Percentiles rank a stretch among this genome's conserved stretches.
Conservation (phyloP, 208 protist species). For the Wallacemonas collosoma region DNA sequence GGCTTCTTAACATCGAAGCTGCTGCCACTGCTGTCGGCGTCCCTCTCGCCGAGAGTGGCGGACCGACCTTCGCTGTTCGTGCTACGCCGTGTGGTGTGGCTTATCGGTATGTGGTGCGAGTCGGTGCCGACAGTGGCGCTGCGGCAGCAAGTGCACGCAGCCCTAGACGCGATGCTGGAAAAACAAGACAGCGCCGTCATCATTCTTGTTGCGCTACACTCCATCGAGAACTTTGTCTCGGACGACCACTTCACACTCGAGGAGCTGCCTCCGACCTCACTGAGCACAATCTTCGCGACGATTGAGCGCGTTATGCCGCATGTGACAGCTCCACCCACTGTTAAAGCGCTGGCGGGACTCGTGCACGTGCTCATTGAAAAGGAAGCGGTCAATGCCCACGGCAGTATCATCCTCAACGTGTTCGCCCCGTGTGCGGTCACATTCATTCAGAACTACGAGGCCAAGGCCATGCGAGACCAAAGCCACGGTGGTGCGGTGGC, state of each 20-base stretch:
- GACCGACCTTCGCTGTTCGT: slow-evolving; percentile 47
- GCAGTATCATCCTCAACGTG: slow-evolving; percentile 55
- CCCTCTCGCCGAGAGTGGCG: neutral
- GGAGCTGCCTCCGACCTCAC: slow-evolving; percentile 51
- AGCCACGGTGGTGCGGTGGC: neutral
- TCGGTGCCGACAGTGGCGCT: slow-evolving; percentile 35
- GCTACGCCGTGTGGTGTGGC: slow-evolving; percentile 79
- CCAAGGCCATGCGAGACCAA: neutral
- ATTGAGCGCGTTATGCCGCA: slow-evolving; percentile 51
- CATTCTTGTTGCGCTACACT: slow-evolving; percentile 47
- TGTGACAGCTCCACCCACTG: slow-evolving; percentile 36
- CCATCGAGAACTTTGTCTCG: slow-evolving; percentile 69
- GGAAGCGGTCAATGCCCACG: slow-evolving; percentile 31
- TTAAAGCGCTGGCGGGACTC: slow-evolving; percentile 52
- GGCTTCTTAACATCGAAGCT: slow-evolving; percentile 53
- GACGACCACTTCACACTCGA: slow-evolving; percentile 52
- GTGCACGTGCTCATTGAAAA: slow-evolving; percentile 65
- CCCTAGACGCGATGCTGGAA: slow-evolving; percentile 53
- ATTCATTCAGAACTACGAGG: slow-evolving; percentile 25
- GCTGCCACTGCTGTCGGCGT: slow-evolving; percentile 59
- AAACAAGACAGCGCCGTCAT: slow-evolving; percentile 42
- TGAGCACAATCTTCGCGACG: slow-evolving; percentile 45
- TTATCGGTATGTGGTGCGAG: slow-evolving; percentile 90
- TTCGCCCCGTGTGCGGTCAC: slow-evolving; percentile 44
- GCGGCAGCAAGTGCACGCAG: slow-evolving; percentile 49